Conservation (phyloP, 176 grass and related monocot species). For the Poa annua region DNA sequence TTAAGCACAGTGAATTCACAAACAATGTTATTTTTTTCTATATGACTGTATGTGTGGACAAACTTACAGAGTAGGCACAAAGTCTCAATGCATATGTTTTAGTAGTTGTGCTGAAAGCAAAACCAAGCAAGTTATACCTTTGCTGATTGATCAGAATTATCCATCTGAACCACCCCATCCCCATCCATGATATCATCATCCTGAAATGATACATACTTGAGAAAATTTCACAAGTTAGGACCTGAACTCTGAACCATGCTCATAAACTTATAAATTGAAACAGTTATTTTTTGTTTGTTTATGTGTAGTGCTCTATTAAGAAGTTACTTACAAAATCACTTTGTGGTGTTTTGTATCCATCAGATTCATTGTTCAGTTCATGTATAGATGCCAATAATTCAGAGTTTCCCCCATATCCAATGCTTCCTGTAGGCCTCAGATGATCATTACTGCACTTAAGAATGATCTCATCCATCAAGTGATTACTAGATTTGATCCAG, state of each 20-base stretch:
- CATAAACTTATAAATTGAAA: slow-evolving; percentile 6
- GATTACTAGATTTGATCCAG: slow-evolving; percentile 23
- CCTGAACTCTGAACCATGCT: slow-evolving; percentile 11
- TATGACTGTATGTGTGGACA: not conserved
- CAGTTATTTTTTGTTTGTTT: not conserved
- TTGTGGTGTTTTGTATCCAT: slow-evolving; percentile 45
- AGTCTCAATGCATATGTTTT: not conserved
- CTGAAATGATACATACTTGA: slow-evolving; percentile 46
- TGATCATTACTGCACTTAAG: slow-evolving; percentile 46
- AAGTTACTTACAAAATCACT: slow-evolving; percentile 47
- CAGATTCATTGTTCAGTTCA: slow-evolving; percentile 43
- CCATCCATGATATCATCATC: slow-evolving; percentile 32
- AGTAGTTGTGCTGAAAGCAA: slow-evolving; percentile 17
- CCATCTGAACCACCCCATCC: slow-evolving; percentile 27
- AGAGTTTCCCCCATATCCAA: slow-evolving; percentile 42
- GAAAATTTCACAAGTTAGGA: not conserved
- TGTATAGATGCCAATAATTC: slow-evolving; percentile 46
- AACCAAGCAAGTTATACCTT: slow-evolving; percentile 24
- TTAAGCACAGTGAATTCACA: slow-evolving; percentile 18
- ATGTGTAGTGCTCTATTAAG: not conserved
- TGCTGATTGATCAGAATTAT: slow-evolving; percentile 38
- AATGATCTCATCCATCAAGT: slow-evolving; percentile 32
- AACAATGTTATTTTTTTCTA: not conserved
- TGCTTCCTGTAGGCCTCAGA: slow-evolving; percentile 36
- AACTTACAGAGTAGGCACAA: slow-evolving; percentile 13